These are phyloP conservation scores for Schizothecium vesticola DNA, from an alignment of 495 filamentous ascomycete species.

Conservation along the genomic window DNA sequence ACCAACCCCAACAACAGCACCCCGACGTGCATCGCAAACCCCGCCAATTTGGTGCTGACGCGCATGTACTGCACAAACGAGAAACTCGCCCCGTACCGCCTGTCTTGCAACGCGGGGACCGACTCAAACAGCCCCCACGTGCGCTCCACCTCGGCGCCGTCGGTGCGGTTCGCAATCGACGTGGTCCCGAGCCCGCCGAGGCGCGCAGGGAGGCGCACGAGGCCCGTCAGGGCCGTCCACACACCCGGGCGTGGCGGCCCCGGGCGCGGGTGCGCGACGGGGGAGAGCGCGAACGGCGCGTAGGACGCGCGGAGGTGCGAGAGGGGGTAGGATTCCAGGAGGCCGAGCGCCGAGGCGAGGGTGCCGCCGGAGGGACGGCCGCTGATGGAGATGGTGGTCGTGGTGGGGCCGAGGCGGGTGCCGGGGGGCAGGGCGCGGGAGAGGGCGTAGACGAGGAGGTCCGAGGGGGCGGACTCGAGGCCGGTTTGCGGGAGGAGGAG, in stretches of 20 bases:
- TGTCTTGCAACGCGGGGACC: conserved; percentile 25
- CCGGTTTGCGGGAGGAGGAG: conserved; percentile 85
- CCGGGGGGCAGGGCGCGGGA: conserved; percentile 39
- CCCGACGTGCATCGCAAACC: conserved; percentile 51
- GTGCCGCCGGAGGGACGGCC: conserved; percentile 71
- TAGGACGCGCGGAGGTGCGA: conserved; percentile 50
- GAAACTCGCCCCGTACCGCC: conserved; percentile 68
- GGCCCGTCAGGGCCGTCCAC: conserved; percentile 47
- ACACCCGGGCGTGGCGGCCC: not conserved
- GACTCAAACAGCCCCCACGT: conserved; percentile 68
- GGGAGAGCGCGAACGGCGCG: conserved; percentile 63
- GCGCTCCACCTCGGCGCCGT: conserved; percentile 66
- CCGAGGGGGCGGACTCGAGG: conserved; percentile 78
- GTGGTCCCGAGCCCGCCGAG: conserved; percentile 55
- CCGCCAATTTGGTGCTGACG: conserved; percentile 54
- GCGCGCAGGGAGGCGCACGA: conserved; percentile 56
- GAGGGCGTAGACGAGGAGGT: conserved; percentile 69
- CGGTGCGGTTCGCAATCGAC: conserved; percentile 51
- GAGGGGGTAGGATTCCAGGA: conserved; percentile 58
- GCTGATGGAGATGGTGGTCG: conserved; percentile 57
- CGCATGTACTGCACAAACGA: conserved; percentile 63
- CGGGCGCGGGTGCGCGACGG: conserved; percentile 49
- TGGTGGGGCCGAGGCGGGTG: conserved; percentile 49
- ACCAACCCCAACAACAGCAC: conserved; percentile 48
- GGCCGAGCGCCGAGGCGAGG: conserved; percentile 54